Base-by-base conservation (phyloP, 495 filamentous ascomycete species). In the Talaromyces nanjingensis region DNA sequence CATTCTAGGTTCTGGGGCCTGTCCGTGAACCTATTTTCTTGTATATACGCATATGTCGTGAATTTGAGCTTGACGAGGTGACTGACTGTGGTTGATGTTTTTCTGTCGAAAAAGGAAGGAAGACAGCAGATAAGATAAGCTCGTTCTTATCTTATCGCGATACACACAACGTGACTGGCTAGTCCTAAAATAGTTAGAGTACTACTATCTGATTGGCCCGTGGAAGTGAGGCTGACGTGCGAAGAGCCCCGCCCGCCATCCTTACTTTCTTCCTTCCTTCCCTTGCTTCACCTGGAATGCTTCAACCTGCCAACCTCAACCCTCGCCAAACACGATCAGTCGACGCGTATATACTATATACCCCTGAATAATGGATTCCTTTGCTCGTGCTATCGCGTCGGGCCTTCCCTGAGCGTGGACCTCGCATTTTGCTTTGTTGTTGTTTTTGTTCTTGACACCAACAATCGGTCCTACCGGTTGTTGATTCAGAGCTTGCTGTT, bases 181-280 rank as follows among this genome's bases (percentile, higher is more conserved):
- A 49, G 45, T 49, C 45, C 45, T 9, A 20, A 20, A 18, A 9
- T 8, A 6, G 45, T 12, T 49, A 20, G 1, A 37, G 4, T 4
- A 6, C 1, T 29, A 22, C 31, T 0, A 24, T 37, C 0, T 59
- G 56, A 59, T 59, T 59, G 56, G 56, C 29, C 24, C 5, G n/a
- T 33, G 6, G 56, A 59, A 59, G 56, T 59, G 56, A 59, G 56
- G 56, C 56, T 59, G 56, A 59, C 56, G 27, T 59, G 52, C 22
- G 6, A 20, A 49, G 18, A 18, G 45, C 45, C 45, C 45, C 45
- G 45, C 53, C 22, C 53, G 6, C 22, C 53, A 9, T 56, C 53
- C 24, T 54, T 25, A 24, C 24, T 0, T 54, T 11, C 8, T 11
- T 54, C 6, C 49, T 54, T 54, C 18, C 18, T 54, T 54, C 24